A percentile compares a stretch with the other conserved stretches of the same genome.
These are phyloP conservation scores for Parathielavia appendiculata DNA, from an alignment of 495 filamentous ascomycete species.

Conservation along the genomic window DNA sequence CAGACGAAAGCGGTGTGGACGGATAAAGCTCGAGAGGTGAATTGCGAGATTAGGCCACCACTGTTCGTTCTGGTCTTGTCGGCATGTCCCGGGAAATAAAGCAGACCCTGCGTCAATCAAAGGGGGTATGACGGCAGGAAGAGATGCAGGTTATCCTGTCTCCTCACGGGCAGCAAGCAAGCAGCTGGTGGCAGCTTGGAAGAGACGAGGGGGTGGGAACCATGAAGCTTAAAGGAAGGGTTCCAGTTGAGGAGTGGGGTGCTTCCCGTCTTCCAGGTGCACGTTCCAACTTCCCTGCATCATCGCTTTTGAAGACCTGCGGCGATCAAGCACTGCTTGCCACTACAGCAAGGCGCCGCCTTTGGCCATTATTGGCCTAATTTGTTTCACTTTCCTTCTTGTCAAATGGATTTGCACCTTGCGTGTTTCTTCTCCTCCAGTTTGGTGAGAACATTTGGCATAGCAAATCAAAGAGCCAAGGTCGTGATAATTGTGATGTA, in stretches of 20 bases:
- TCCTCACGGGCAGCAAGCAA: neutral
- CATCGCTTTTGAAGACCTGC: slow-evolving; percentile 16
- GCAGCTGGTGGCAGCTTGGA: slow-evolving; percentile 11
- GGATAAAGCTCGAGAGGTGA: slow-evolving; percentile 5
- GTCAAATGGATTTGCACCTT: too few relatives aligned
- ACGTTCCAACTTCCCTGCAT: slow-evolving; percentile 18
- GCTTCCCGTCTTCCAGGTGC: slow-evolving; percentile 20
- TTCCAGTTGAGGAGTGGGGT: slow-evolving; percentile 32
- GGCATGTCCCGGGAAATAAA: neutral
- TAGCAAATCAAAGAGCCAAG: neutral
- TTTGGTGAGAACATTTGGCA: neutral
- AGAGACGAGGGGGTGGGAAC: slow-evolving; percentile 25
- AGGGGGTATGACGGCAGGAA: neutral
- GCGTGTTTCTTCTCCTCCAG: too few relatives aligned
- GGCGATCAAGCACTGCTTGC: slow-evolving; percentile 6
- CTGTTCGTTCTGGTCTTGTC: neutral
- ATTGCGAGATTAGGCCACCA: slow-evolving; percentile 10
- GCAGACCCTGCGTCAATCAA: slow-evolving; percentile 4
- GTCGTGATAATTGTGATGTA: slow-evolving; percentile 11
- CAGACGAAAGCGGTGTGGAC: neutral
- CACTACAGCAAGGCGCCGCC: neutral
- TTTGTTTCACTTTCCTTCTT: too few relatives aligned
- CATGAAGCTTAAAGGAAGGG: slow-evolving; percentile 23
- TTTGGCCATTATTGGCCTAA: too few relatives aligned
- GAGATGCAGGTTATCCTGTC: slow-evolving; percentile 3